A percentile compares a stretch with the other conserved stretches of the same genome.
Conservation (phyloP, 305 asterid genomes). For the Rubia balearica region DNA sequence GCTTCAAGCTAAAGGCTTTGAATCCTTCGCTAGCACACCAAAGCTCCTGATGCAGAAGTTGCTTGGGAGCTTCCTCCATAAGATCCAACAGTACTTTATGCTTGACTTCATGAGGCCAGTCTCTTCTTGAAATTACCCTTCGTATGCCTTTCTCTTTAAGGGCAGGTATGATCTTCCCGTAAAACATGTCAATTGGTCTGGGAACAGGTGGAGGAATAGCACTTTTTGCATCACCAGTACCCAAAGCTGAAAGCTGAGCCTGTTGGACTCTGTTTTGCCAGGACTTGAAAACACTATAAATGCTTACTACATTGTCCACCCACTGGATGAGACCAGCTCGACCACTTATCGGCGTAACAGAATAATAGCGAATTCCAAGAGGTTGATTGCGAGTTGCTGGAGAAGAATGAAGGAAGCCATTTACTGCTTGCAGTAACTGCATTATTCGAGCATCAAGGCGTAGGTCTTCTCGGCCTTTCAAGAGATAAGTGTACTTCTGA, state of each 20-base stretch:
- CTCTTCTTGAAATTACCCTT: constrained; percentile 96
- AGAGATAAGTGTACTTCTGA: constrained; percentile 79
- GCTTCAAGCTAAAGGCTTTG: constrained; percentile 80
- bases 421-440: constrained; percentile 94
- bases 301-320: constrained; percentile 90
- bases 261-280: constrained; percentile 91
- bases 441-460: constrained; percentile 99
- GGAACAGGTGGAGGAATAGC: constrained; percentile 77
- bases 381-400: constrained; percentile 66
- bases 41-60: constrained; percentile 94
- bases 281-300: constrained; percentile 88
- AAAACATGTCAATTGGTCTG: constrained; percentile 98
- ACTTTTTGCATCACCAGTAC: constrained; percentile 47
- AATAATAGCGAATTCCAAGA: constrained; percentile 76
- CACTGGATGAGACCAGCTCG: constrained; percentile 99
- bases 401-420: constrained; percentile 82
- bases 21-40: constrained; percentile 99
- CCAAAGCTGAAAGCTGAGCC: constrained; percentile 58
- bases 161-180: constrained; percentile 97
- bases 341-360: constrained; percentile 97
- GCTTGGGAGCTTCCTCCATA: constrained; percentile 91
- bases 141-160: constrained; percentile 98
- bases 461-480: constrained; percentile 98
- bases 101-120: constrained; percentile 99
- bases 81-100: constrained; percentile 89